Base-by-base conservation (phyloP, 371 early-diverging fungal species). In the Mucor racemosus region DNA sequence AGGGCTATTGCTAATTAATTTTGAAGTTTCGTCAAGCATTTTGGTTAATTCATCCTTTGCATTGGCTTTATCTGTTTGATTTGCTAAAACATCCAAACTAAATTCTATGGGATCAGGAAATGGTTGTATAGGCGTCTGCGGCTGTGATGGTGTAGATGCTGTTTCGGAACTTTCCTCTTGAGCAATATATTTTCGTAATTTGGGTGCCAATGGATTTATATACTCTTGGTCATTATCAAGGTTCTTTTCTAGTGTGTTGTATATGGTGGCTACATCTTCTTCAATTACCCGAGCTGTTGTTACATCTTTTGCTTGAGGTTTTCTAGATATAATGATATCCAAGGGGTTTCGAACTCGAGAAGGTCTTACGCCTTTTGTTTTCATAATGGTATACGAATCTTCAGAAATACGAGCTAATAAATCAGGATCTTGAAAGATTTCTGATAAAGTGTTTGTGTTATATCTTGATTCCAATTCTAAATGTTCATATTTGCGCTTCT, bases 251-350 rank as follows among this genome's bases (percentile, higher is more conserved):
- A 69, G n/a, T 26, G 60, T 40, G 31, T 53, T 35, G 13, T 60
- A 53, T 0, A 55, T 17, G 11, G 57, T 14, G 11, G 67, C 75
- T 9, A 76, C 58, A 0, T 70, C 67, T 3, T 77, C 69, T 7
- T 65, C 65, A 10, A 77, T 58, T 2, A 74, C 55, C 3, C 76
- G 69, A 9, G 36, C 61, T 2, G 75, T 69, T 13, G 48, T 39
- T 1, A 81, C 82, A 26, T 81, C 79, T 48, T 77, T 79, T 14
- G 82, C 82, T 58, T 81, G 82, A 4, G 82, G 79, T 44, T 71
- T 74, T 38, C 46, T 67, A 5, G 15, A 42, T 5, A 33, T 68
- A 19, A 64, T 21, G 21, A 64, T 26, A 38, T 67, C 58, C 0
- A 31, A 39, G 7, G 38, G 17, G 9, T 54, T n/a, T 34, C 73